Evolutionary conservation across 139 green algal genomes (phyloP).

Genomic region (Chlorella sorokiniana): DNA sequence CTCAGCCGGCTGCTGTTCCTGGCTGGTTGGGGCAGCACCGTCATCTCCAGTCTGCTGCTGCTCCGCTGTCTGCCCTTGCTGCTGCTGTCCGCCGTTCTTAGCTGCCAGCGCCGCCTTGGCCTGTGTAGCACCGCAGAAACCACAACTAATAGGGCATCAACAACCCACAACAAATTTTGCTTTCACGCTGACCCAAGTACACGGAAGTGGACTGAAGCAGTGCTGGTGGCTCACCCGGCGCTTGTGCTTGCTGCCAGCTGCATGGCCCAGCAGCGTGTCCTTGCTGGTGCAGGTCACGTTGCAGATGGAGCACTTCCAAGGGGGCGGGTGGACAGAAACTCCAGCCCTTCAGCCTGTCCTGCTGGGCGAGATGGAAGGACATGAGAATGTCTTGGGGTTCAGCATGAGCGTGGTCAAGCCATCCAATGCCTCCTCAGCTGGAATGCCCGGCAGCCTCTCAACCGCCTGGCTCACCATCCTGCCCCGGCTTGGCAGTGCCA

Average conservation of each 20-base stretch:
- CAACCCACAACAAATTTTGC: no score
- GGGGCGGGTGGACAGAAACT: constrained; percentile 74
- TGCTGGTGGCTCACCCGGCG: constrained; percentile 44
- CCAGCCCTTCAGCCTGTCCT: constrained; percentile 53
- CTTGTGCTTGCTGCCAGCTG: constrained; percentile 84
- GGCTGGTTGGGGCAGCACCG: not conserved
- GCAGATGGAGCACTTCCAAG: constrained; percentile 86
- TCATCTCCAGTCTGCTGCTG: not conserved
- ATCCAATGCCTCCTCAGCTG: not conserved
- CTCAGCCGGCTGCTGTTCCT: not conserved
- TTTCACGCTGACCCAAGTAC: not conserved
- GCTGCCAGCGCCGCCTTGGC: constrained; percentile 52
- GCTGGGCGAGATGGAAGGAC: not conserved
- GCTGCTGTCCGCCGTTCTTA: constrained; percentile 19
- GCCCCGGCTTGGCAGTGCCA: constrained; percentile 3
- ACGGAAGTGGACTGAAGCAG: not conserved
- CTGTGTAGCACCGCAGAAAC: not conserved
- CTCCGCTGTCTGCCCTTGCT: not conserved
- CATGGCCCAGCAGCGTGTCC: constrained; percentile 85
- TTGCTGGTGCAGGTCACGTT: constrained; percentile 88
- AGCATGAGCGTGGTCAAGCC: not conserved
- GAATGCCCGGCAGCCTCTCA: not conserved
- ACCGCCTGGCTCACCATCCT: constrained; percentile 2
- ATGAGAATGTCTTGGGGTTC: not conserved
- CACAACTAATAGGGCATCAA: no score